Conservation (phyloP, 1,284 basidiomycete species). For the Ganoderma leucocontextum region DNA sequence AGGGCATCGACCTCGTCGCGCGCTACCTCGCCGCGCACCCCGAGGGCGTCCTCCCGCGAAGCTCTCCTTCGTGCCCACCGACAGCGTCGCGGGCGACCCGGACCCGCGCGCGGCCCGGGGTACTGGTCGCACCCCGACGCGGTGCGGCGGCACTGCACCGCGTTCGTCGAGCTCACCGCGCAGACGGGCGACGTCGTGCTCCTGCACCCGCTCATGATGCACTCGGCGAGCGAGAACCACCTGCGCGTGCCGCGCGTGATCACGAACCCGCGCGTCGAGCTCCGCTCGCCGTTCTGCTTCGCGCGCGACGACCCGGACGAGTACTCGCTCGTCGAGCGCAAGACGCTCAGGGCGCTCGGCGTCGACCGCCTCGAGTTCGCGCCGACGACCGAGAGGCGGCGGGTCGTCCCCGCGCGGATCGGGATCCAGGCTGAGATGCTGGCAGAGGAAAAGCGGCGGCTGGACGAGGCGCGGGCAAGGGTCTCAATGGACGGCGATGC, state of each 20-base stretch:
- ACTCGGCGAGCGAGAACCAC: conserved; percentile 69
- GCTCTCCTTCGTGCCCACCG: conserved; percentile 55
- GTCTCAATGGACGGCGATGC: conserved; percentile 10
- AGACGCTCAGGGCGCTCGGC: conserved; percentile 62
- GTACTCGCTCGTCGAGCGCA: conserved; percentile 59
- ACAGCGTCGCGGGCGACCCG: conserved; percentile 41
- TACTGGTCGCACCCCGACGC: conserved; percentile 23
- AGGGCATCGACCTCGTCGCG: conserved; percentile 59
- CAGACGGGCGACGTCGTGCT: conserved; percentile 67
- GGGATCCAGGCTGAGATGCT: conserved; percentile 42
- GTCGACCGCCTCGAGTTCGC: conserved; percentile 54
- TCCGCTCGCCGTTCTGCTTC: conserved; percentile 63
- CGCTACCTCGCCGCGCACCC: conserved; percentile 63
- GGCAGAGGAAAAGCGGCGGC: conserved; percentile 45
- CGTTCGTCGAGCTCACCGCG: conserved; percentile 65
- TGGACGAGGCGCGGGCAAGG: conserved; percentile 34
- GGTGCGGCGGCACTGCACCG: conserved; percentile 48
- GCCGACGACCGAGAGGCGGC: conserved; percentile 38
- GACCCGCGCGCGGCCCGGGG: too few species aligned
- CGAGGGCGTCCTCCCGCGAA: conserved; percentile 60
- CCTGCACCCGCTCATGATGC: conserved; percentile 70
- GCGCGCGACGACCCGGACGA: conserved; percentile 50
- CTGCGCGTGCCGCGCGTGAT: conserved; percentile 62
- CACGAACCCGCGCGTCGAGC: conserved; percentile 66
- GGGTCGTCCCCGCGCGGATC: conserved; percentile 41